Base-by-base conservation (phyloP, 768 basidiomycete species). In the Sporobolomyces phaffii region DNA sequence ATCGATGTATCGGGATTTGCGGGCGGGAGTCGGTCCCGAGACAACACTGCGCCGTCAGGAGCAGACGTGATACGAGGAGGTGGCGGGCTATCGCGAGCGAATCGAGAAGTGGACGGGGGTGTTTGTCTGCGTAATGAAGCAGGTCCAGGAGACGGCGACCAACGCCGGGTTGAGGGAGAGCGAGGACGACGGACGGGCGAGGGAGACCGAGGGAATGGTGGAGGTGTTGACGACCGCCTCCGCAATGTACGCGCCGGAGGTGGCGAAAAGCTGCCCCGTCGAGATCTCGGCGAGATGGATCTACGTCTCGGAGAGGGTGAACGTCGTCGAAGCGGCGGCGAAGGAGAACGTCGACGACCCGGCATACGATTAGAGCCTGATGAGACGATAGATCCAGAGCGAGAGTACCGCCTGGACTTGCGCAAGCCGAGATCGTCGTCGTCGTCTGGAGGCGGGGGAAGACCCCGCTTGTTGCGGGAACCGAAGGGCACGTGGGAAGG, bases 371-470 rank as follows among this genome's bases (percentile, higher is more conserved):
- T 28, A 24, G 56, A 58, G 0, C 18, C 29, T 18, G 48, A 24
- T 22, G 48, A 47, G 5, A 38, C 26, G 34, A 45, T 22, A 17
- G 65, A 60, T 1, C 7, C n/a, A 20, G 53, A 54, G 15, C 48
- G 53, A 9, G 64, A 56, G 6, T 17, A 8, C 15, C 60, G 14
- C 3, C 51, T 20, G 28, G 53, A 48, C 17, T 56, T 56, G 53
- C 65, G 59, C 18, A 53, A 60, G 51, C 56, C 24, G 29, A 62
- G 20, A 33, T 62, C 65, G 41, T 67, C 65, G 7, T 67, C 65
- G 26, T 62, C 65, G 14, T 44, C 51, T 18, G 8, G 13, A 1
- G 43, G 24, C 4, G 43, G 56, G 11, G 54, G 54, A 6, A 40
- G 29, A 18, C 48, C 56, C 2, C 60, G 47, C 60, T 45, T 57